phyloP scores from a whole-genome alignment of 306 rosid genomes.

The Dalbergia cultrata region DNA sequence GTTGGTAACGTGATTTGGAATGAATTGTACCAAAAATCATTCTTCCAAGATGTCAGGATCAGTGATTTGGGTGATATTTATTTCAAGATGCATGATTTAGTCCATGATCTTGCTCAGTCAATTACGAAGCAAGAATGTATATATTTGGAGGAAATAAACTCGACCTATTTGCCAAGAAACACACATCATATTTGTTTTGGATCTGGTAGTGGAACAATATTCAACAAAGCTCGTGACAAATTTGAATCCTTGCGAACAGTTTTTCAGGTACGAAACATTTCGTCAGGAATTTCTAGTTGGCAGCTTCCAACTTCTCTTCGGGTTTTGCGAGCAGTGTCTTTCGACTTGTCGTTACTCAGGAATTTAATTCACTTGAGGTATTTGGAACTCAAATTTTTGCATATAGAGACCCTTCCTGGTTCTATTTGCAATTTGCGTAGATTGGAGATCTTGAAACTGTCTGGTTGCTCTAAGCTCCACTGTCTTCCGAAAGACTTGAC shows the following conservation, averaged over 20 bases:
- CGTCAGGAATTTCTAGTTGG: too few species aligned
- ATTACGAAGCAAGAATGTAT: not conserved
- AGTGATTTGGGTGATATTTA: not conserved
- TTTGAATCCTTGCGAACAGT: not conserved
- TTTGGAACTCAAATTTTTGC: too few species aligned
- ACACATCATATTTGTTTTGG: not conserved
- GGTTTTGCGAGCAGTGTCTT: not conserved
- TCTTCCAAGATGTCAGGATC: too few species aligned
- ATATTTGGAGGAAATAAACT: not conserved
- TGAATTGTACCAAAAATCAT: not conserved
- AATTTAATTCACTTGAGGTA: too few species aligned
- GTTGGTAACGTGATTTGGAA: not conserved
- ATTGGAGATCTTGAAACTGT: slow-evolving; percentile 14
- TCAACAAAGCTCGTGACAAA: not conserved
- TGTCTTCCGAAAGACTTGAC: not conserved
- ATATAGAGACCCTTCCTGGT: too few species aligned
- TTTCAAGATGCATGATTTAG: slow-evolving; percentile 22
- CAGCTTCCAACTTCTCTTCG: not conserved
- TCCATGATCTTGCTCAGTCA: slow-evolving; percentile 10
- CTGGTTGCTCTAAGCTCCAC: not conserved
- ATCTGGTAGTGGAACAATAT: not conserved
- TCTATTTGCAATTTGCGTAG: not conserved
- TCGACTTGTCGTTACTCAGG: too few species aligned
- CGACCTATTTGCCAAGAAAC: not conserved
- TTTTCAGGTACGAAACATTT: not conserved